Evolutionary conservation across 495 filamentous ascomycete species (phyloP).

Genomic region (Astrocystis sublimbata): DNA sequence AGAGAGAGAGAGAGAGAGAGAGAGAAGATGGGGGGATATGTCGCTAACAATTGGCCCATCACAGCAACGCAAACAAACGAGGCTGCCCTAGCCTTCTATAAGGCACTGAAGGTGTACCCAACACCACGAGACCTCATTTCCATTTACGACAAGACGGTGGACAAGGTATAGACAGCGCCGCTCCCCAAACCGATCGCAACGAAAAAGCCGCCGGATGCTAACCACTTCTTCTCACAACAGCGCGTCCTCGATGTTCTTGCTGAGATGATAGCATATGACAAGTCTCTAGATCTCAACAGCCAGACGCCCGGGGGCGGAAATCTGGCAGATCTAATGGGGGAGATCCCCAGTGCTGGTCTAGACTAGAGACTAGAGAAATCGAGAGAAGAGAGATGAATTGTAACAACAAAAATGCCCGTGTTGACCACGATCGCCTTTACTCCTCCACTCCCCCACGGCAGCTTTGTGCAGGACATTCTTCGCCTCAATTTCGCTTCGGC

Average conservation of each 20-base stretch:
- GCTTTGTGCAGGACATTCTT: slow-evolving; percentile 13
- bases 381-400: neutral
- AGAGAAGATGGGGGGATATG: slow-evolving; percentile 14
- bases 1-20: slow-evolving; percentile 9
- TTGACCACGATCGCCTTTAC: slow-evolving; percentile 9
- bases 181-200: neutral
- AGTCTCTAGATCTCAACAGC: slow-evolving; percentile 61
- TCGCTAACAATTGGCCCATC: slow-evolving; percentile 7
- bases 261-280: slow-evolving; percentile 94
- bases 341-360: slow-evolving; percentile 44
- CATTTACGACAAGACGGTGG: slow-evolving; percentile 97
- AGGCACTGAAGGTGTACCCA: slow-evolving; percentile 96
- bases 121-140: slow-evolving; percentile 86
- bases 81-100: slow-evolving; percentile 93
- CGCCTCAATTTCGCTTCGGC: neutral
- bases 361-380: too few species aligned
- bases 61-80: slow-evolving; percentile 73
- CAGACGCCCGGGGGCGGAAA: slow-evolving; percentile 23
- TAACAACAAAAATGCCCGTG: slow-evolving; percentile 7
- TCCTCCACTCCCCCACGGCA: slow-evolving; percentile 26
- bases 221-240: slow-evolving; percentile 38
- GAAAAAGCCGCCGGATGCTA: slow-evolving; percentile 16
- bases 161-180: slow-evolving; percentile 60
- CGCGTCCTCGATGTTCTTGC: slow-evolving; percentile 92
- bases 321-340: slow-evolving; percentile 33